phyloP scores from a whole-genome alignment of 2,329 filamentous ascomycete genomes.

The Dactylella cylindrospora region DNA sequence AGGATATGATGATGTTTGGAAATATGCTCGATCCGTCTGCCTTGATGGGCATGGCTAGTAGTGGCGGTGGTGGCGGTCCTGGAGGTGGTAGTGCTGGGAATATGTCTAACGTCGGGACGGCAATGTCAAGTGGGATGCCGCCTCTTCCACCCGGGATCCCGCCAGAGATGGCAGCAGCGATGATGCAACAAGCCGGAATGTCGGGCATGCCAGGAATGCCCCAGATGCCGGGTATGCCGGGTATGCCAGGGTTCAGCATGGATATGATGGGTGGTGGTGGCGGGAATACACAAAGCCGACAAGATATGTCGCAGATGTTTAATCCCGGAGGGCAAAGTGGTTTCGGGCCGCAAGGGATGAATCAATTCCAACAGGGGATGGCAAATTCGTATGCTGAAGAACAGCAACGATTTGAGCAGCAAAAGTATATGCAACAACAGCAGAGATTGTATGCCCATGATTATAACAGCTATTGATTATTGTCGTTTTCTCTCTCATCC shows the following conservation, averaged over 20 bases:
- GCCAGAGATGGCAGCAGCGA: conserved; percentile 44
- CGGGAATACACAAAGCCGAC: conserved; percentile 30
- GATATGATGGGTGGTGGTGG: conserved; percentile 43
- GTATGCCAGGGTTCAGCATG: conserved; percentile 40
- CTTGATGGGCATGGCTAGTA: conserved; percentile 25
- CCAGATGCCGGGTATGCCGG: conserved; percentile 40
- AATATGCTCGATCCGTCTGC: conserved; percentile 46
- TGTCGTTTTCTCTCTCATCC: no score
- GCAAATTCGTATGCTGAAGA: conserved; percentile 33
- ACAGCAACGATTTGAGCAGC: conserved; percentile 42
- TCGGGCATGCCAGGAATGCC: conserved; percentile 43
- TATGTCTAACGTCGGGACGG: conserved; percentile 24
- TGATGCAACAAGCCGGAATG: conserved; percentile 46
- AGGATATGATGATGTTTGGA: conserved; percentile 49
- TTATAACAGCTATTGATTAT: no score
- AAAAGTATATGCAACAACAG: conserved; percentile 44
- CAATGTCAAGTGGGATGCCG: conserved; percentile 29
- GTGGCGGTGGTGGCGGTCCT: not conserved
- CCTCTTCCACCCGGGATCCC: conserved; percentile 42
- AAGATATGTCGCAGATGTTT: conserved; percentile 42
- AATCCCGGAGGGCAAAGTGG: conserved; percentile 31
- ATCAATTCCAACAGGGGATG: conserved; percentile 26
- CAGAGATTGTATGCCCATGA: conserved; percentile 44
- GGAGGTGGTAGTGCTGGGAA: conserved; percentile 7
- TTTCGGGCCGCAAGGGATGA: conserved; percentile 35